Evolutionary conservation across 1,139 yeast genomes (phyloP), one percentile per base, ranked within the genome.

Genomic region (Diutina siamensis): DNA sequence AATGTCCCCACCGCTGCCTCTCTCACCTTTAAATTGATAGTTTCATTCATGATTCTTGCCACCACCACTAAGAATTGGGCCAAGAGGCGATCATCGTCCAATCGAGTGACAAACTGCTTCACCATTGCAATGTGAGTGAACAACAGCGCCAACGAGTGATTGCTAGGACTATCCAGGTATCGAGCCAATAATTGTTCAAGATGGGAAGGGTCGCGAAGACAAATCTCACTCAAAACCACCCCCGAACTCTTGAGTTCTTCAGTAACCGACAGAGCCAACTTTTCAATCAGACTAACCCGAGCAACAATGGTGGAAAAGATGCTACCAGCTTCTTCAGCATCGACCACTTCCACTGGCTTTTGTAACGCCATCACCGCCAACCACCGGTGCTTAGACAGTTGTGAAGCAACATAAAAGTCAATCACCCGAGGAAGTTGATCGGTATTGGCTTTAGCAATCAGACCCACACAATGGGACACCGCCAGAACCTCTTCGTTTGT

Each of bases 1-100:
- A 83, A 60, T 15, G 83, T 78, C 10, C 79, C 73, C 40, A 80
- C 65, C 1, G 83, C 74, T 19, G 77, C 67, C 56, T 79, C 83
- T 52, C 82, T 76, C 51, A 66, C 57, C 49, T 69, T 66, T 48
- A 64, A 59, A 54, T 66, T 62, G 45, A 60, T 46, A 33, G 63
- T 56, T 25, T 4, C 15, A 22, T 35, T 27, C 33, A 38, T 25
- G 13, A 25, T 12, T 10, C n/a, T 17, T 12, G 13, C 17, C 42
- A 38, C 42, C 17, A 38, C 12, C 21, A 20, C 2, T 13, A 38
- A 20, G 10, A 21, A 38, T 15, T 38, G 19, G 8, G 42, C 13
- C 7, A 38, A 25, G 5, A 15, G 15, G 19, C 18, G n/a, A 9
- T 25, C 33, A 12, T 38, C 42, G 4, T 38, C 42, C 13, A 31